Percentiles rank a stretch among this genome's conserved stretches.
These are phyloP conservation scores for Scutellaria minor DNA, from an alignment of 257 asterid genomes.

Conservation along the genomic window DNA sequence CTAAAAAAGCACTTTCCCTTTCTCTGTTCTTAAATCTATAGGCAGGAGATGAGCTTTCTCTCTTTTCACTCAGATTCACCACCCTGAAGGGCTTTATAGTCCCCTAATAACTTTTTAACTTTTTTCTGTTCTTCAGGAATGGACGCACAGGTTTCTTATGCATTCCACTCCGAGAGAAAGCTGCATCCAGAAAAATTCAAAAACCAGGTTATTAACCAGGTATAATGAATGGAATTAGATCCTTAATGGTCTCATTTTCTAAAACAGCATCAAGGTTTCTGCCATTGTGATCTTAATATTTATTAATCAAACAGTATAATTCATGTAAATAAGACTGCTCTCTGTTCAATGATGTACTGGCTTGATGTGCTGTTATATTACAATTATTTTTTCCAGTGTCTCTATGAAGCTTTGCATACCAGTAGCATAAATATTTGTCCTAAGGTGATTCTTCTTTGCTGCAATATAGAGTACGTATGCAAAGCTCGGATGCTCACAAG, in stretches of 20 bases:
- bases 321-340: background rate
- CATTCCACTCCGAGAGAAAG: constrained; percentile 93
- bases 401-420: background rate
- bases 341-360: background rate
- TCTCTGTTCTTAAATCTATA: no score
- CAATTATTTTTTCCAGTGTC: constrained; percentile 13
- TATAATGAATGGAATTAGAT: constrained; percentile 26
- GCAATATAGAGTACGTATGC: constrained; percentile 72
- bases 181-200: constrained; percentile 89
- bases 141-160: constrained; percentile 99
- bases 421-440: constrained; percentile 27
- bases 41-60: no score
- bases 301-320: background rate
- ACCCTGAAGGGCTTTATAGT: no score
- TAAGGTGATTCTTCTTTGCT: constrained; percentile 33
- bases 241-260: background rate
- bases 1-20: no score
- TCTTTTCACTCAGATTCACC: no score
- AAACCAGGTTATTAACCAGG: constrained; percentile 93
- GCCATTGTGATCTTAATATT: background rate
- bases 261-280: background rate
- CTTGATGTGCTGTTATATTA: background rate
- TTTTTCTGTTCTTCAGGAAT: constrained; percentile 62
- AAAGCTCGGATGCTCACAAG: constrained; percentile 84
- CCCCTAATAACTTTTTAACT: background rate